Evolutionary conservation across 176 grass and related monocot genomes (phyloP), one percentile per base, ranked within the genome.

Genomic region (Zoysia pacifica): DNA sequence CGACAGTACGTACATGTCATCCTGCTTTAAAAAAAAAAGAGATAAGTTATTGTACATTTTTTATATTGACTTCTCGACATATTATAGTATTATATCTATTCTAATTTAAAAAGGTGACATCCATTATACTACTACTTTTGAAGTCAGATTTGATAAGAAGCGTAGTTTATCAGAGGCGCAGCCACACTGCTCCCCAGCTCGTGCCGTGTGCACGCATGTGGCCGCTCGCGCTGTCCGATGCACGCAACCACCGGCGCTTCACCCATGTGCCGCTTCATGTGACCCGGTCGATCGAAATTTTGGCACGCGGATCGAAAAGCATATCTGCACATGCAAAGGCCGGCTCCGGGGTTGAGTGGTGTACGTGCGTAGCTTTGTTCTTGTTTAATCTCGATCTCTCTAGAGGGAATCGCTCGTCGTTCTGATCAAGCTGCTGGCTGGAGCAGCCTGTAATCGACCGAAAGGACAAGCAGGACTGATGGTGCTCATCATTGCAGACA

Each of bases 131-230:
- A 46, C 2, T 11, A 13, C 11, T 14, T 79, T 69, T 54, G 14
- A 54, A 48, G 67, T 69, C 11, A 11, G 4, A 14, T 40, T 71
- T 74, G 51, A 56, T 74, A 74, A 74, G 70, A 73, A 54, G 55
- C 36, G 16, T 53, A 54, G 49, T 56, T 54, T 74, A 74, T 55
- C 71, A 74, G 19, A 7, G 55, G 45, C 11, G 70, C 49, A 0
- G 37, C 36, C 70, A 15, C 70, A 42, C 6, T 73, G 70, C 35
- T 41, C 16, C 9, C 28, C 28, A 28, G 70, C 50, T 74, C 38
- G 51, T 56, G 71, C 71, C 11, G 52, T 44, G 72, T 59, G 72
- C 72, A 11, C 39, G 72, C 72, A 74, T 59, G 72, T 74, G 72
- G 38, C 11, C 16, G 38, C 18, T 58, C 39, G 52, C 38, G 39